Evolutionary conservation across 106 monocot species (phyloP).

Genomic region (Vanilla planifolia): DNA sequence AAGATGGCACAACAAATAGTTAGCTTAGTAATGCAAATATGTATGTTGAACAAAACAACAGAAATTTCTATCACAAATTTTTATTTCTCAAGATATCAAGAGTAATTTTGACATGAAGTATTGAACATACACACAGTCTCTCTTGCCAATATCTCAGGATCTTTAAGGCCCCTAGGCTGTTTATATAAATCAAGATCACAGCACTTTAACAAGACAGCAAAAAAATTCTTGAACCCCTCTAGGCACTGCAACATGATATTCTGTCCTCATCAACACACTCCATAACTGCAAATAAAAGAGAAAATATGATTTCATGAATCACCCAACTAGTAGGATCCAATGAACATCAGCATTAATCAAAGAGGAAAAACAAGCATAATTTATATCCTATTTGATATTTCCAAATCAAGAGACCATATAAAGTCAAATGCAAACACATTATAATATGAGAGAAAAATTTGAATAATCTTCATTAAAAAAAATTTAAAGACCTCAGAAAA

Average conservation of each 20-base stretch:
- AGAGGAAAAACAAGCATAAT: too few species aligned
- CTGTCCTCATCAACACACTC: conserved; percentile 12
- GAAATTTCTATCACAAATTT: neutral
- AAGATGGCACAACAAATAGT: neutral
- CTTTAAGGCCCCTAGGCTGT: conserved; percentile 46
- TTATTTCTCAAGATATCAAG: neutral
- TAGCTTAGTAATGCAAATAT: neutral
- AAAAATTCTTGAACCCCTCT: conserved; percentile 42
- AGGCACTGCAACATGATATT: conserved; percentile 64
- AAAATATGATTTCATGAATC: too few species aligned
- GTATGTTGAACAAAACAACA: neutral
- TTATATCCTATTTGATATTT: too few species aligned
- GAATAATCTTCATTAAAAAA: too few species aligned
- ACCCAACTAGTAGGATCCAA: too few species aligned
- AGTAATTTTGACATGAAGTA: neutral
- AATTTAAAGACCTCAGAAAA: too few species aligned
- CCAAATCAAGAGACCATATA: too few species aligned
- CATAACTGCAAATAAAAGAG: conserved; percentile 6
- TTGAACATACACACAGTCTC: conserved; percentile 59
- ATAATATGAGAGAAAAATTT: too few species aligned
- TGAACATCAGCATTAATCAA: too few species aligned
- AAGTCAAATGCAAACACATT: too few species aligned
- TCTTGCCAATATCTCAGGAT: conserved; percentile 51
- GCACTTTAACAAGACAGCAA: conserved; percentile 35
- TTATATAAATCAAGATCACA: conserved; percentile 44